Evolutionary conservation across 805 yeast species (phyloP).

Genomic region (Sungouiozyma ichnusensis): DNA sequence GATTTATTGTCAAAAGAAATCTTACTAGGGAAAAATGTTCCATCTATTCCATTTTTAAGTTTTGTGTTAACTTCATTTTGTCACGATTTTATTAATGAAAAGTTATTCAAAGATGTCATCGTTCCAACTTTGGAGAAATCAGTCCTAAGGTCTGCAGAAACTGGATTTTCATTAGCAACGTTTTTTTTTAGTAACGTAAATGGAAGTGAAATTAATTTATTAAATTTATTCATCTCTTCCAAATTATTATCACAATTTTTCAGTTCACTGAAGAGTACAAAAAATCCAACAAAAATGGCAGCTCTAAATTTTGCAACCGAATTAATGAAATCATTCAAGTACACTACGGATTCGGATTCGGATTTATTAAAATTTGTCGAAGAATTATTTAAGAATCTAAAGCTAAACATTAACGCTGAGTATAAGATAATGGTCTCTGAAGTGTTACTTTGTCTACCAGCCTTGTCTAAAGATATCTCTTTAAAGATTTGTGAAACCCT

Average conservation of each 20-base stretch:
- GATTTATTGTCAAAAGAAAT: conserved; percentile 31
- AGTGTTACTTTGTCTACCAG: conserved; percentile 31
- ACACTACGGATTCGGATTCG: conserved; percentile 18
- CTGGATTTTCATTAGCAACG: conserved; percentile 48
- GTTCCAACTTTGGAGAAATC: conserved; percentile 65
- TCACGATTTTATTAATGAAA: conserved; percentile 32
- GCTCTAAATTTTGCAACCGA: conserved; percentile 31
- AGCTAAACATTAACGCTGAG: conserved; percentile 52
- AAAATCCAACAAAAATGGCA: conserved; percentile 48
- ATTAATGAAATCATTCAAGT: conserved; percentile 17
- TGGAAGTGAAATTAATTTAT: conserved; percentile 32
- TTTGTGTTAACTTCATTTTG: conserved; percentile 37
- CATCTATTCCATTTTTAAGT: conserved; percentile 33
- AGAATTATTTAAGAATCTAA: conserved; percentile 48
- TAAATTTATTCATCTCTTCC: conserved; percentile 32
- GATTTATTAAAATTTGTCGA: conserved; percentile 32
- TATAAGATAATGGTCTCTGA: conserved; percentile 46
- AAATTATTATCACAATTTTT: conserved; percentile 44
- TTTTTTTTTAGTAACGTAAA: conserved; percentile 30
- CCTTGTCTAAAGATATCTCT: conserved; percentile 23
- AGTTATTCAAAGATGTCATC: conserved; percentile 31
- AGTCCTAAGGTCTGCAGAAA: conserved; percentile 68
- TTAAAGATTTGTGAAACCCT: conserved; percentile 35
- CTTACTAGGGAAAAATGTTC: conserved; percentile 37
- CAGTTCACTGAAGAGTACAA: conserved; percentile 57